Percentiles rank a stretch among this genome's conserved stretches.
phyloP scores from a whole-genome alignment of 169 alveolate genomes.

The Blepharisma undulans region DNA sequence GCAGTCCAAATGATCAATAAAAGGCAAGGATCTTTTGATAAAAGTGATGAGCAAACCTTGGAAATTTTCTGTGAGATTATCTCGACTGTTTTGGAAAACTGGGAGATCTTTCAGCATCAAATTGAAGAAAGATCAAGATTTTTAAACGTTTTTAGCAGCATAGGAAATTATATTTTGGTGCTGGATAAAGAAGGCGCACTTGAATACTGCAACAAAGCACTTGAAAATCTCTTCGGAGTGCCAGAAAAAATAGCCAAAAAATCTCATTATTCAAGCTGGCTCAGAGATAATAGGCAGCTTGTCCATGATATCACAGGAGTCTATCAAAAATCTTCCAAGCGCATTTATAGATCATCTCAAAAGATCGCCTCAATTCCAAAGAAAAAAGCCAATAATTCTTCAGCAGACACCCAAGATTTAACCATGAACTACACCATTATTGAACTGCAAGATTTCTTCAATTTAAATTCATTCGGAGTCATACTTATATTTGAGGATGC shows the following conservation, averaged over 20 bases:
- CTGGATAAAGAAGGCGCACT: not conserved
- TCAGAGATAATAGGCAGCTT: slow-evolving; percentile 4
- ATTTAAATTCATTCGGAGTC: not conserved
- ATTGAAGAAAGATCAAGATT: slow-evolving; percentile 17
- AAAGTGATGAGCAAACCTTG: not conserved
- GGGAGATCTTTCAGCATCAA: not conserved
- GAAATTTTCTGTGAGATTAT: slow-evolving; percentile 17
- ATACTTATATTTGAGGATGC: slow-evolving; percentile 8
- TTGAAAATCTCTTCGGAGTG: not conserved
- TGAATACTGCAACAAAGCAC: not conserved
- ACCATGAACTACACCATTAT: not conserved
- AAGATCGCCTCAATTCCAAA: not conserved
- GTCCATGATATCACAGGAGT: slow-evolving; percentile 5
- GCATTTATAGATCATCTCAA: not conserved
- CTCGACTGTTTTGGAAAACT: not conserved
- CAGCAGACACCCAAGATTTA: not conserved
- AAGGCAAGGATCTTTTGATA: slow-evolving; percentile 21
- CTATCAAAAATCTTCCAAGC: not conserved
- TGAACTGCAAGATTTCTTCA: not conserved
- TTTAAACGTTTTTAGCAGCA: not conserved
- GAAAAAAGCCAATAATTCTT: not conserved
- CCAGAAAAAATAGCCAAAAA: slow-evolving; percentile 12
- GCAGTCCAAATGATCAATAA: slow-evolving; percentile 18
- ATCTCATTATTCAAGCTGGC: slow-evolving; percentile 11
- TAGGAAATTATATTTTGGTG: slow-evolving; percentile 17